A percentile compares a stretch with the other conserved stretches of the same genome.
Evolutionary conservation across 805 yeast species (phyloP).

Genomic region (Lipomyces yamanashiensis): DNA sequence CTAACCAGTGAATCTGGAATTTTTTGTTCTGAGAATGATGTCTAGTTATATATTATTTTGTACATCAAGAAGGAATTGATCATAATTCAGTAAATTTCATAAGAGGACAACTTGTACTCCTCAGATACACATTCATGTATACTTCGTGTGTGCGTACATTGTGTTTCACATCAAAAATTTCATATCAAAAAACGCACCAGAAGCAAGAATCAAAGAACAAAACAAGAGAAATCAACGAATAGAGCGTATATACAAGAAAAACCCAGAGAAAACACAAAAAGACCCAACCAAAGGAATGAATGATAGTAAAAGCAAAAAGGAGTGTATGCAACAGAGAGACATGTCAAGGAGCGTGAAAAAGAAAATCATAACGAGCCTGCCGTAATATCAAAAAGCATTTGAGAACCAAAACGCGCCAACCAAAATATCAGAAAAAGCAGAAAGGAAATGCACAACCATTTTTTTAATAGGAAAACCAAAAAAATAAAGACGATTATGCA

Average conservation of each 20-base stretch:
- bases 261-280: not conserved
- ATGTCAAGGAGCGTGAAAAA: not conserved
- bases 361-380: not conserved
- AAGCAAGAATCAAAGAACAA: not conserved
- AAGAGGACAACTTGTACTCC: not conserved
- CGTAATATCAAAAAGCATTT: not conserved
- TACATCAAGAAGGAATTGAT: too few species aligned
- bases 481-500: not conserved
- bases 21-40: too few species aligned
- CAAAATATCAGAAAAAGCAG: not conserved
- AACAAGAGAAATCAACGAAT: not conserved
- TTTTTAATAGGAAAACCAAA: not conserved
- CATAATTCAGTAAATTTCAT: not conserved
- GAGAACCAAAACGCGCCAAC: not conserved
- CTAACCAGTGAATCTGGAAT: too few species aligned
- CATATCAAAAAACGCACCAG: not conserved
- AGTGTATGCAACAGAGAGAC: conserved; percentile 1
- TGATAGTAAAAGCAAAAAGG: conserved; percentile 3
- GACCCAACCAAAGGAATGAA: not conserved
- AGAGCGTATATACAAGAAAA: not conserved
- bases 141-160: too few species aligned
- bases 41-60: too few species aligned
- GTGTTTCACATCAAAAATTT: not conserved
- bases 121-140: not conserved
- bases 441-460: not conserved